Evolutionary conservation across 805 yeast genomes (phyloP), one percentile per base, ranked within the genome.

Genomic region (Wickerhamomyces hampshirensis): DNA sequence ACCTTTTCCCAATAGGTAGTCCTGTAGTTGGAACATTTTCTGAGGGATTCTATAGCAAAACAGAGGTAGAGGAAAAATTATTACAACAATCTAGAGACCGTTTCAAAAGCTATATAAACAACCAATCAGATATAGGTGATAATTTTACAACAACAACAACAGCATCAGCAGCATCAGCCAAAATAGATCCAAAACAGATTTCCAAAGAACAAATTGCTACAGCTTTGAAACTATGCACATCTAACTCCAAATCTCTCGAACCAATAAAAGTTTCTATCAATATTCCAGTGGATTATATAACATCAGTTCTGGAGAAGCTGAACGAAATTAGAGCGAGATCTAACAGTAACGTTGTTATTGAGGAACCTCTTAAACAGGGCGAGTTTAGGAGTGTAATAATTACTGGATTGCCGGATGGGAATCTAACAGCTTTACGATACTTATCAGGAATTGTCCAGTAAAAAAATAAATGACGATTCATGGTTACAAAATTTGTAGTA

Each of bases 321-420:
- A 42, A 39, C 16, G 53, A 48, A 11, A 46, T 48, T 18, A 44
- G 50, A 37, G 34, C 43, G 8, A 28, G 35, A 6, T 44, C 53
- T 1, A 37, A 39, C 18, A 41, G 50, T 31, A 48, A 48, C 23
- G 47, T 46, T 23, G 39, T 35, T 16, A 34, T 48, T 8, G 46
- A 36, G 3, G 50, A 48, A 16, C 14, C 35, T 4, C 31, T 42
- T 17, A 42, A 39, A 26, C 28, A 34, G 8, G 41, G 37, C 5
- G 18, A 19, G 9, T 46, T 21, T 18, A 39, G 43, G 28, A 30
- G 28, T 4, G 35, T 50, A 12, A 42, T 38, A 1, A 32, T 47
- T 23, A 42, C 42, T 5, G 52, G 51, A 2, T 26, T 38, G 2
- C 31, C 49, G 4, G 47, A 44, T 26, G 46, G 46, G 4, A 35